These are phyloP conservation scores for Tubosaeta sp. DNA, from an alignment of 768 basidiomycete species.

Conservation along the genomic window DNA sequence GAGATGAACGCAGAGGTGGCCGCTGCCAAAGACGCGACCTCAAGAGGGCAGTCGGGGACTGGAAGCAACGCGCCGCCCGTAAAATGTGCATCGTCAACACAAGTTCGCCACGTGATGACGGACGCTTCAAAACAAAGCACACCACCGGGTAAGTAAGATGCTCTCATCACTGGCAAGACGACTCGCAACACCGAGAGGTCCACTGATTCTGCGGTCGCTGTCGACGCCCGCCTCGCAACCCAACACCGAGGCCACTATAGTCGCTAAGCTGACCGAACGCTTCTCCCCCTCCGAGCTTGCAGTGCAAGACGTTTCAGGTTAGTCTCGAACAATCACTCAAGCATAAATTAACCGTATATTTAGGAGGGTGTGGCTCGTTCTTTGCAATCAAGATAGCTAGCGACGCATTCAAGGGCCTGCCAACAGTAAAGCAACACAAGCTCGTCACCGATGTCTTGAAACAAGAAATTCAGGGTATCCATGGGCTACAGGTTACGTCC, in stretches of 20 bases:
- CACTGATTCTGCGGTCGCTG: slow-evolving; percentile 27
- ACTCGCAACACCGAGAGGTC: slow-evolving; percentile 23
- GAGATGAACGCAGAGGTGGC: neutral
- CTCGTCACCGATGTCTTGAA: slow-evolving; percentile 84
- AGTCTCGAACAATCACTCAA: slow-evolving; percentile 18
- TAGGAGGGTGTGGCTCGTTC: slow-evolving; percentile 96
- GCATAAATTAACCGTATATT: slow-evolving; percentile 5
- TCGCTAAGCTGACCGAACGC: slow-evolving; percentile 64
- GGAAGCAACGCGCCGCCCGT: slow-evolving; percentile 13
- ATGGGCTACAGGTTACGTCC: slow-evolving; percentile 81
- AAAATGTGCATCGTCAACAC: slow-evolving; percentile 19
- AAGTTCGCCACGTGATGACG: slow-evolving; percentile 16
- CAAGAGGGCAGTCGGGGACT: slow-evolving; percentile 1
- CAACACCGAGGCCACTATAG: slow-evolving; percentile 51
- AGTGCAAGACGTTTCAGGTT: slow-evolving; percentile 96
- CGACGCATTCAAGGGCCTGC: slow-evolving; percentile 76
- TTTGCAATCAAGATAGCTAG: slow-evolving; percentile 90
- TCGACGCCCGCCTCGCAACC: slow-evolving; percentile 24
- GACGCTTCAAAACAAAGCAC: neutral
- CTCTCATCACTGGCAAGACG: slow-evolving; percentile 32
- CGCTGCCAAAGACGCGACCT: slow-evolving; percentile 9
- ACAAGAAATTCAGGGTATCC: slow-evolving; percentile 85
- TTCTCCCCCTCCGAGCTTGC: slow-evolving; percentile 79
- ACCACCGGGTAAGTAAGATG: slow-evolving; percentile 3
- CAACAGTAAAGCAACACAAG: slow-evolving; percentile 90